Conservation (phyloP, 78 protist species). For the Carpediemonas membranifera region DNA sequence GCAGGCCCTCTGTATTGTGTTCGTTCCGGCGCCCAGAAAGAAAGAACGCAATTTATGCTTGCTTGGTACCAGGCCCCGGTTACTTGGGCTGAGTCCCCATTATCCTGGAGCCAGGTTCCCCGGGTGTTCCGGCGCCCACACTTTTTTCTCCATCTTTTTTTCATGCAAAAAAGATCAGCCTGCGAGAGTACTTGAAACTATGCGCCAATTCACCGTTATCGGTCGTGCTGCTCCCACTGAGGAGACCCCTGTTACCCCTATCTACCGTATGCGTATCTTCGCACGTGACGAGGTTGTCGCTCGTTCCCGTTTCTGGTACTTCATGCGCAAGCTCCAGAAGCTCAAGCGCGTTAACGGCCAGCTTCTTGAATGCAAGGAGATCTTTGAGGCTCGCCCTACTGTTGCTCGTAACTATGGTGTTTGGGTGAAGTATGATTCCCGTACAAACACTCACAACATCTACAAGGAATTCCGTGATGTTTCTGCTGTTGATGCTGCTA, state of each 20-base stretch:
- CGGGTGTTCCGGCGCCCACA: no score
- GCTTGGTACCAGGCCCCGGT: no score
- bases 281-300: constrained; percentile 91
- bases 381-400: constrained; percentile 58
- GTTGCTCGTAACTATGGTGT: constrained; percentile 86
- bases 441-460: constrained; percentile 91
- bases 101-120: no score
- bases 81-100: no score
- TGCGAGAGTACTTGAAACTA: no score
- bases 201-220: constrained; percentile 19
- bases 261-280: constrained; percentile 91
- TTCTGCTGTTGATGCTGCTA: constrained; percentile 65
- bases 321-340: constrained; percentile 63
- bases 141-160: no score
- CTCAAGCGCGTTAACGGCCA: constrained; percentile 86
- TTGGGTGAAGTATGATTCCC: constrained; percentile 83
- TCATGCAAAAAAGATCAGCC: no score
- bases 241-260: constrained; percentile 42
- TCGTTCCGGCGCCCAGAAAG: no score
- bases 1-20: no score
- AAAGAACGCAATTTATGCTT: no score
- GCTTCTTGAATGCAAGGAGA: constrained; percentile 68
- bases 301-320: constrained; percentile 89
- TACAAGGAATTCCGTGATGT: constrained; percentile 86
- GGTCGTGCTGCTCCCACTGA: constrained; percentile 25